These are phyloP conservation scores for Nyssa sinensis DNA, from an alignment of 148 eudicot genomes.

Conservation along the genomic window DNA sequence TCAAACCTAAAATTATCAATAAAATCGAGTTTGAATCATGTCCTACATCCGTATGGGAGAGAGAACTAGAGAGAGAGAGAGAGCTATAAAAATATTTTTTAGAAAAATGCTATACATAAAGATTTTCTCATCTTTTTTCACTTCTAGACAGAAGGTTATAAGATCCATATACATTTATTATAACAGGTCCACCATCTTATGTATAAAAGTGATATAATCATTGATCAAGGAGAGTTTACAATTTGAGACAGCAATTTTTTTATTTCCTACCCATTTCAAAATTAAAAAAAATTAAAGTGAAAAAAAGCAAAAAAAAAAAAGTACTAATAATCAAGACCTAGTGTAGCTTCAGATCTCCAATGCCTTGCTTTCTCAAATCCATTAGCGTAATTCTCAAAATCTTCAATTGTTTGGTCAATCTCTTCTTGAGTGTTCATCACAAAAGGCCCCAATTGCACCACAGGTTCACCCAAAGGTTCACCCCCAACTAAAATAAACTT, in stretches of 20 bases:
- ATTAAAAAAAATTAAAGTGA: slow-evolving; percentile 1
- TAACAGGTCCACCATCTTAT: no score
- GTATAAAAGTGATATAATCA: no score
- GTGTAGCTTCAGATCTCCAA: slow-evolving; percentile 61
- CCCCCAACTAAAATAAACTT: slow-evolving; percentile 76
- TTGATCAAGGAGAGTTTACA: neutral
- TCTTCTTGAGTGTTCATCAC: slow-evolving; percentile 90
- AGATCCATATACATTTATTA: no score
- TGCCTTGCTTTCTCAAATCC: slow-evolving; percentile 82
- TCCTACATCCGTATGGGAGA: no score
- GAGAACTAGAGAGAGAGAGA: no score
- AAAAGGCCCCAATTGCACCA: slow-evolving; percentile 77
- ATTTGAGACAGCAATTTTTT: neutral
- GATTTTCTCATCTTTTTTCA: no score
- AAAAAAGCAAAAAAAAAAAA: neutral
- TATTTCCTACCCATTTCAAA: neutral
- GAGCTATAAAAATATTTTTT: no score
- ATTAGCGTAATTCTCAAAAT: slow-evolving; percentile 66
- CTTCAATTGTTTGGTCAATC: slow-evolving; percentile 72
- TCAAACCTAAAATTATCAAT: no score
- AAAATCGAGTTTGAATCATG: no score
- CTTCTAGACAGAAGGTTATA: no score
- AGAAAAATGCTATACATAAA: no score
- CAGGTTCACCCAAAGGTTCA: slow-evolving; percentile 77
- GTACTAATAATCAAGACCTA: slow-evolving; percentile 13